phyloP scores from a whole-genome alignment of 805 yeast genomes.

The Metschnikowia vanudenii region DNA sequence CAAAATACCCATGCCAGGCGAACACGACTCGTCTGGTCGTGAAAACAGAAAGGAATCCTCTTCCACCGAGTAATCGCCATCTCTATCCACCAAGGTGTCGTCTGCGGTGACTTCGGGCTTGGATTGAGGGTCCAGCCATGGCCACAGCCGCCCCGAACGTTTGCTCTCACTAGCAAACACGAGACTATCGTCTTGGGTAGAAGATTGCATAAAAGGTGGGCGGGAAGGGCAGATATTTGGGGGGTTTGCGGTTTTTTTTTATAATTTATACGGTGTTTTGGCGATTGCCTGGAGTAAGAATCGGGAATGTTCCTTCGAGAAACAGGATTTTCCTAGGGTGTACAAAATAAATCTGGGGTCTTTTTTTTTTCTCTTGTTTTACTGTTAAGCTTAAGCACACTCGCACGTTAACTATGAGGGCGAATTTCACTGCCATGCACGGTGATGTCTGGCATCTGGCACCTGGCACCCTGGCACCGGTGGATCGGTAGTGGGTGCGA shows the following conservation, averaged over 20 bases:
- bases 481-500: too few relatives aligned
- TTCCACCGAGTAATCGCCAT: slow-evolving; percentile 5
- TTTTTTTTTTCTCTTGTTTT: too few relatives aligned
- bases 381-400: too few relatives aligned
- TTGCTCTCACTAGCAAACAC: slow-evolving; percentile 27
- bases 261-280: too few relatives aligned
- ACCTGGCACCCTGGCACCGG: too few relatives aligned
- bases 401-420: too few relatives aligned
- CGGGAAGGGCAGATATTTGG: not conserved
- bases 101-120: not conserved
- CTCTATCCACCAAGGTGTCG: slow-evolving; percentile 11
- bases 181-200: slow-evolving; percentile 28
- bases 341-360: too few relatives aligned
- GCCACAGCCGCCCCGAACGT: slow-evolving; percentile 5
- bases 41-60: slow-evolving; percentile 13
- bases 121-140: slow-evolving; percentile 9
- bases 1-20: not conserved
- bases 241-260: not conserved
- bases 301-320: too few relatives aligned
- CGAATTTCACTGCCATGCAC: too few relatives aligned
- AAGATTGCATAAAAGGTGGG: slow-evolving; percentile 1
- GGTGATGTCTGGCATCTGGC: too few relatives aligned
- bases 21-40: not conserved
- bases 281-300: too few relatives aligned
- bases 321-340: too few relatives aligned